These are phyloP conservation scores for Alternaria arborescens DNA, from an alignment of 2,329 filamentous ascomycete species.

Conservation along the genomic window DNA sequence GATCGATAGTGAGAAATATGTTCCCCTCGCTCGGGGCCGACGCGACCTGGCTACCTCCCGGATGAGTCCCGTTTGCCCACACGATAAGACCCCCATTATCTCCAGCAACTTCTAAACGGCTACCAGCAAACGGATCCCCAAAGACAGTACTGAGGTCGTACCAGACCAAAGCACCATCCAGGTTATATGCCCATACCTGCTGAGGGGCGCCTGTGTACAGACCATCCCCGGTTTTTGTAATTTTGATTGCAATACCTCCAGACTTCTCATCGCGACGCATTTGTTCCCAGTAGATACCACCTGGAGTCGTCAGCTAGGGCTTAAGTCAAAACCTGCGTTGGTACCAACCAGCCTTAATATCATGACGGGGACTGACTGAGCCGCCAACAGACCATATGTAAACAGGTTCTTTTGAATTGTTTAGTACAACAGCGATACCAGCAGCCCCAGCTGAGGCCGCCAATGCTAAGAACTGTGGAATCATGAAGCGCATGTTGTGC, in stretches of 20 bases:
- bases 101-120: constrained; percentile 30
- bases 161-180: constrained; percentile 35
- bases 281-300: constrained; percentile 26
- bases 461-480: constrained; percentile 23
- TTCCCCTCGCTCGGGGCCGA: constrained; percentile 28
- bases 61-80: constrained; percentile 35
- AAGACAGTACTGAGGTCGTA: constrained; percentile 39
- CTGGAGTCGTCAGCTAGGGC: constrained; percentile 14
- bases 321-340: not conserved
- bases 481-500: constrained; percentile 25
- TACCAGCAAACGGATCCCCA: constrained; percentile 40
- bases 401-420: constrained; percentile 29
- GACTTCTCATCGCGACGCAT: constrained; percentile 29
- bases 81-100: constrained; percentile 29
- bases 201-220: constrained; percentile 30
- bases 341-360: constrained; percentile 25
- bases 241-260: constrained; percentile 41
- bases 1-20: constrained; percentile 32
- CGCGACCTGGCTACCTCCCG: constrained; percentile 35
- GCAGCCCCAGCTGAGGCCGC: constrained; percentile 29
- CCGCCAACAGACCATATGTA: constrained; percentile 39
- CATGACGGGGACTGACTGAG: constrained; percentile 21
- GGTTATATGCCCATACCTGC: constrained; percentile 37
- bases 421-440: constrained; percentile 37
- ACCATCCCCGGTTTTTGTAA: constrained; percentile 32